A percentile compares a stretch with the other conserved stretches of the same genome.
phyloP scores from a whole-genome alignment of 352 stramenopile genomes.

The Globisporangium cylindrosporum region DNA sequence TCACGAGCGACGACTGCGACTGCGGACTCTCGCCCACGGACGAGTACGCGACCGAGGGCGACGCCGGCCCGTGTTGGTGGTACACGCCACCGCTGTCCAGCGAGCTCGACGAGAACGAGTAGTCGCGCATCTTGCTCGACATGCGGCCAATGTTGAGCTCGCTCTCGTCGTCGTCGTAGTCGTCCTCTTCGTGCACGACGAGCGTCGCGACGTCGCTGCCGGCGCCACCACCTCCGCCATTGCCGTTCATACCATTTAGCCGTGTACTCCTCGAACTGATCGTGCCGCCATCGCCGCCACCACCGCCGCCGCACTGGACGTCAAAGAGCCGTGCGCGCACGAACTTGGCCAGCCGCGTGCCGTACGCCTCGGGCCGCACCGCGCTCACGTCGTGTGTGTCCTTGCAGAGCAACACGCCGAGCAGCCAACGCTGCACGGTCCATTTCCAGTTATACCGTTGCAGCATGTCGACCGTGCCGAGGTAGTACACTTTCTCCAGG shows the following conservation, averaged over 20 bases:
- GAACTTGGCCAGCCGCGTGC: slow-evolving; percentile 66
- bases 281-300: slow-evolving; percentile 15
- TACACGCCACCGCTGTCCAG: slow-evolving; percentile 35
- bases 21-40: slow-evolving; percentile 59
- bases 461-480: slow-evolving; percentile 82
- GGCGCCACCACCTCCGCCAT: neutral
- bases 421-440: slow-evolving; percentile 75
- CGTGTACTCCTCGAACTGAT: slow-evolving; percentile 7
- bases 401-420: slow-evolving; percentile 73
- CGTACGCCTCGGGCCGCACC: slow-evolving; percentile 69
- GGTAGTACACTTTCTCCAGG: slow-evolving; percentile 63
- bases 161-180: slow-evolving; percentile 20
- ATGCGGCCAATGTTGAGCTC: slow-evolving; percentile 18
- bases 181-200: slow-evolving; percentile 17
- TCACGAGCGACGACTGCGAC: slow-evolving; percentile 19
- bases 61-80: slow-evolving; percentile 33
- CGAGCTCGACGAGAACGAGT: slow-evolving; percentile 48
- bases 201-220: slow-evolving; percentile 22
- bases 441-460: slow-evolving; percentile 86
- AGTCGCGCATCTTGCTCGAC: slow-evolving; percentile 38
- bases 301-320: slow-evolving; percentile 24
- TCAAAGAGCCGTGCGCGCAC: slow-evolving; percentile 71
- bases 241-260: slow-evolving; percentile 7
- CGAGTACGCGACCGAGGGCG: slow-evolving; percentile 58
- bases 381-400: slow-evolving; percentile 81